Base-by-base conservation (phyloP, 2,329 filamentous ascomycete genomes). In the Colletotrichum sp. region DNA sequence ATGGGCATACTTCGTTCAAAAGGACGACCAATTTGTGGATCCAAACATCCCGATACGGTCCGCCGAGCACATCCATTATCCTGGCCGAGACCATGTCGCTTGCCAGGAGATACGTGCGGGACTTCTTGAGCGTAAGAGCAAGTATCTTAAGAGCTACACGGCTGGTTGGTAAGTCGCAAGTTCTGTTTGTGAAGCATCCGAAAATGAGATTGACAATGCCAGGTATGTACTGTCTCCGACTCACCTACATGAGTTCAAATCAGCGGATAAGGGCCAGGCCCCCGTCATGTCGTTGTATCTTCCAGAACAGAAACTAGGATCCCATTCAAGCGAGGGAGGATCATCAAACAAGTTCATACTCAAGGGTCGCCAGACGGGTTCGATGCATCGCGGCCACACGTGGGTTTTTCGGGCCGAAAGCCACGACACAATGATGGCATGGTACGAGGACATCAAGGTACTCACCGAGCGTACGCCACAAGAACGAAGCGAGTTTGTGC, bases 241-340 rank as follows among this genome's bases (percentile, higher is more conserved):
- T 72, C 97, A 99, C 86, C 90, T 99, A 26, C 97, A 99, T 87
- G 97, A 99, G 86, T 99, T 99, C 91, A 98, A 98, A 84, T 98
- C 96, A n/a, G 95, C 96, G 79, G 96, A 99, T 86, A 96, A 96
- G 84, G 94, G 92, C 76, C 95, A 97, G 85, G 94, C 95, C 52
- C 97, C 97, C 1, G 92, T 99, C 83, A 98, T 99, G 96, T 99
- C 97, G 57, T 89, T 99, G 72, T 98, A 97, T 83, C 91, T 99
- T 32, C 95, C 95, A 8, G 97, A 99, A 80, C 97, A 99, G 86
- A 98, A 98, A 84, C 90, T 99, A 73, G 97, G 97, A 49, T 98
- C 96, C 44, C 96, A 98, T 83, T 98, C 96, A 12, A 91, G 92
- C 76, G 92, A 93, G 75, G 93, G 92, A 65, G 96, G 95, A 15